These are phyloP conservation scores for Sophora flavescens DNA, from an alignment of 306 rosid genomes.

Conservation along the genomic window DNA sequence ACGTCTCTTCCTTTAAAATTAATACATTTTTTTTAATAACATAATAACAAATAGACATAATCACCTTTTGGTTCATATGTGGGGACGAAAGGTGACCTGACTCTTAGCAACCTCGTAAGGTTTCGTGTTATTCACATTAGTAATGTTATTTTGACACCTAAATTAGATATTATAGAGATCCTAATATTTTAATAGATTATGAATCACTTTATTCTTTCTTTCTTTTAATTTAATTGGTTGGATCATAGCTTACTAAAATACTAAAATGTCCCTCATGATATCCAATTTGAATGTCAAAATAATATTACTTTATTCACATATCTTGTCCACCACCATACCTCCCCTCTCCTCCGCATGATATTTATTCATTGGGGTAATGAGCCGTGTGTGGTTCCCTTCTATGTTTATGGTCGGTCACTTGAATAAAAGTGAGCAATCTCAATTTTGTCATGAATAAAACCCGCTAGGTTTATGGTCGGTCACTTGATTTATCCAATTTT, in stretches of 20 bases:
- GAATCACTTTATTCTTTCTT: too few species aligned
- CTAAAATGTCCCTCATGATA: too few species aligned
- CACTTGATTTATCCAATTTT: background rate
- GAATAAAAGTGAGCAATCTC: background rate
- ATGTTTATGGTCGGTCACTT: too few species aligned
- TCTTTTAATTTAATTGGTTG: too few species aligned
- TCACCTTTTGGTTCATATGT: background rate
- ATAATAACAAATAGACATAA: background rate
- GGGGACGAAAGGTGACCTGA: background rate
- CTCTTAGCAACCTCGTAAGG: conserved; percentile 37
- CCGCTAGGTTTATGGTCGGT: background rate
- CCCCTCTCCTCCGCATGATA: background rate
- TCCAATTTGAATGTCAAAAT: too few species aligned
- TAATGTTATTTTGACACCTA: too few species aligned
- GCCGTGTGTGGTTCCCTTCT: background rate
- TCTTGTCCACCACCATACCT: too few species aligned
- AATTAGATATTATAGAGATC: too few species aligned
- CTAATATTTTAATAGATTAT: too few species aligned
- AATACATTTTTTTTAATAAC: background rate
- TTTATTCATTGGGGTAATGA: background rate
- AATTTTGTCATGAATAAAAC: background rate
- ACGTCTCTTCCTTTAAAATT: background rate
- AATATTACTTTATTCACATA: too few species aligned
- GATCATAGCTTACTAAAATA: too few species aligned
- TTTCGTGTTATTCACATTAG: background rate